phyloP scores from a whole-genome alignment of 2,329 filamentous ascomycete species.

The Coniochaeta hoffmannii region DNA sequence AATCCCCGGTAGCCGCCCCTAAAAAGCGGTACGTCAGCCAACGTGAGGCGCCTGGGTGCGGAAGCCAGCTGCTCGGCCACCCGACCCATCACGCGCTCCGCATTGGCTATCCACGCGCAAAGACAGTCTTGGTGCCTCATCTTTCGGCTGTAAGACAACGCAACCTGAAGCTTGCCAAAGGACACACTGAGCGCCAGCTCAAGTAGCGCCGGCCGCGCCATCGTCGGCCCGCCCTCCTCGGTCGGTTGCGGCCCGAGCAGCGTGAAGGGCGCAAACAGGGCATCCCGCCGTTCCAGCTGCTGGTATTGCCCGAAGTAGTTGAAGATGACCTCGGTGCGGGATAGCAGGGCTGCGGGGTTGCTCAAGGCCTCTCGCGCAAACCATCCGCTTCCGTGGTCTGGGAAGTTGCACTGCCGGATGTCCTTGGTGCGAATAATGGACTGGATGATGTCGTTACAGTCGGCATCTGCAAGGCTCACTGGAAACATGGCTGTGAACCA shows the following conservation, averaged over 20 bases:
- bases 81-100: not conserved
- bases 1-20: not conserved
- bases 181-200: conserved; percentile 12
- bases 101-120: conserved; percentile 3
- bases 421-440: conserved; percentile 20
- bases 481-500: not conserved
- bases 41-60: not conserved
- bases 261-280: conserved; percentile 5
- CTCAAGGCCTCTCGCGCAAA: conserved; percentile 1
- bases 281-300: conserved; percentile 26
- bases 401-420: not conserved
- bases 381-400: not conserved
- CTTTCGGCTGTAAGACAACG: conserved; percentile 3
- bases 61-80: not conserved
- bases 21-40: not conserved
- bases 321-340: conserved; percentile 34
- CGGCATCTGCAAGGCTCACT: not conserved
- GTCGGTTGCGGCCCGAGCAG: conserved; percentile 1
- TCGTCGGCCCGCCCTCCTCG: not conserved
- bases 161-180: conserved; percentile 3
- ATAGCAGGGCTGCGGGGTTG: not conserved
- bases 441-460: too few species aligned
- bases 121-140: conserved; percentile 7
- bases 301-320: conserved; percentile 39
- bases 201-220: conserved; percentile 6